Conservation (phyloP, 1,284 basidiomycete species). For the Tilletia caries region DNA sequence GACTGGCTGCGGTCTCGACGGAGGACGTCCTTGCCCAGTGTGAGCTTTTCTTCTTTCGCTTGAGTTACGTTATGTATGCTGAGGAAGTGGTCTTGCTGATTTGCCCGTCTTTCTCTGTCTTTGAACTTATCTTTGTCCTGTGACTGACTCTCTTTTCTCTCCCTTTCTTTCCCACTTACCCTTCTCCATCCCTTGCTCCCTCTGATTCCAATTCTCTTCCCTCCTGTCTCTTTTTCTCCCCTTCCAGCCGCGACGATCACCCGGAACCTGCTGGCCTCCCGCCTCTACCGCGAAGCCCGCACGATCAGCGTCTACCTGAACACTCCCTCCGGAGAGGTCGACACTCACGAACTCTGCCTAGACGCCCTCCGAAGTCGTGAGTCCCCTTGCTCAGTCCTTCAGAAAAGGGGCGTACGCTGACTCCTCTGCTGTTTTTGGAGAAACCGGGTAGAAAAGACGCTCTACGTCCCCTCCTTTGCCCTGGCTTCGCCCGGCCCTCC, state of each 20-base stretch:
- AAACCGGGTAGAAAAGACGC: conserved; percentile 36
- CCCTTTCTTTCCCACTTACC: neutral
- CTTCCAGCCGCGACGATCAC: conserved; percentile 36
- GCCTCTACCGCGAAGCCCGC: conserved; percentile 39
- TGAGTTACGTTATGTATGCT: neutral
- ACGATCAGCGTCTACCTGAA: conserved; percentile 54
- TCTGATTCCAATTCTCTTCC: neutral
- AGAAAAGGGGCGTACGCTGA: too few species aligned
- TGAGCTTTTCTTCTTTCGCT: conserved; percentile 21
- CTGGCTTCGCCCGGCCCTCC: conserved; percentile 25
- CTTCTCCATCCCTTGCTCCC: neutral
- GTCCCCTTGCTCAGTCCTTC: too few species aligned
- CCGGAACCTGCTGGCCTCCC: conserved; percentile 42
- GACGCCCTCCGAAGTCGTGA: conserved; percentile 40
- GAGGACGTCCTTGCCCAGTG: conserved; percentile 28
- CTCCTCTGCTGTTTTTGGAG: too few species aligned
- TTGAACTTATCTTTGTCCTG: neutral
- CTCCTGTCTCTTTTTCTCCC: neutral
- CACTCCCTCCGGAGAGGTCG: conserved; percentile 51
- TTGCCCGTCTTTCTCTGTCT: too few species aligned
- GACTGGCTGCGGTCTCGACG: conserved; percentile 25
- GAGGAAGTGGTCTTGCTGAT: neutral
- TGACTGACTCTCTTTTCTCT: neutral
- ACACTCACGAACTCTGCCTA: conserved; percentile 53
- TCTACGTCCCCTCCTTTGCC: conserved; percentile 54